Percentiles rank a stretch among this genome's conserved stretches.
Conservation (phyloP, 164 flowering plant genomes). For the Cinnamomum chago region DNA sequence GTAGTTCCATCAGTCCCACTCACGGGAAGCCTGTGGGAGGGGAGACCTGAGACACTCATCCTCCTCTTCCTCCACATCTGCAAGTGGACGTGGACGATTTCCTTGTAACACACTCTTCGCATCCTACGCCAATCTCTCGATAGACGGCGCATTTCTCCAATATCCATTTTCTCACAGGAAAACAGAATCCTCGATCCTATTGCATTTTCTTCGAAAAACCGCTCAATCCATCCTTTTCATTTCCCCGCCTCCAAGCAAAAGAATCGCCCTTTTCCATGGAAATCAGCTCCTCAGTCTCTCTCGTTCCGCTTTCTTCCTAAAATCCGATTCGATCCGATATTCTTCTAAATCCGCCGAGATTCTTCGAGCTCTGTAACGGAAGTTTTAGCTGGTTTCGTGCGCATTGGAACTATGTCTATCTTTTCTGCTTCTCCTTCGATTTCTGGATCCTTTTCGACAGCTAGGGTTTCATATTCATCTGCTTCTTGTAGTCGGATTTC, state of each 20-base stretch:
- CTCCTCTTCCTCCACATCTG: no score
- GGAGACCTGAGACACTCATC: no score
- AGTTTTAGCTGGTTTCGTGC: background rate
- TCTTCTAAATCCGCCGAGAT: background rate
- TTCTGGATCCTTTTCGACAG: slow-evolving; percentile 5
- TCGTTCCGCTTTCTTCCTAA: background rate
- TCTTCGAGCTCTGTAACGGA: background rate
- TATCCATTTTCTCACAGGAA: background rate
- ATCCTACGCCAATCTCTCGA: no score
- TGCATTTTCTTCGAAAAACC: background rate
- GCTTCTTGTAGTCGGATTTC: background rate
- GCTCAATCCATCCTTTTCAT: background rate
- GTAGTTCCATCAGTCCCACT: no score
- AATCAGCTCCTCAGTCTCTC: background rate
- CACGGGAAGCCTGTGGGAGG: no score
- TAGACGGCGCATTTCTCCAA: no score
- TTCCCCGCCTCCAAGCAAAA: background rate
- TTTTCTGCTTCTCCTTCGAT: slow-evolving; percentile 19
- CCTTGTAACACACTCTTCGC: no score
- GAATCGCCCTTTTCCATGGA: background rate
- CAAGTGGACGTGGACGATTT: no score
- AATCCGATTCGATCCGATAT: no score
- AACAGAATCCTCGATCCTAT: background rate
- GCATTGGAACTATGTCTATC: slow-evolving; percentile 10
- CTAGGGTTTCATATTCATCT: slow-evolving; percentile 21